Percentiles rank a stretch among this genome's conserved stretches.
These are phyloP conservation scores for Inga laurina DNA, from an alignment of 306 rosid species.

Conservation along the genomic window DNA sequence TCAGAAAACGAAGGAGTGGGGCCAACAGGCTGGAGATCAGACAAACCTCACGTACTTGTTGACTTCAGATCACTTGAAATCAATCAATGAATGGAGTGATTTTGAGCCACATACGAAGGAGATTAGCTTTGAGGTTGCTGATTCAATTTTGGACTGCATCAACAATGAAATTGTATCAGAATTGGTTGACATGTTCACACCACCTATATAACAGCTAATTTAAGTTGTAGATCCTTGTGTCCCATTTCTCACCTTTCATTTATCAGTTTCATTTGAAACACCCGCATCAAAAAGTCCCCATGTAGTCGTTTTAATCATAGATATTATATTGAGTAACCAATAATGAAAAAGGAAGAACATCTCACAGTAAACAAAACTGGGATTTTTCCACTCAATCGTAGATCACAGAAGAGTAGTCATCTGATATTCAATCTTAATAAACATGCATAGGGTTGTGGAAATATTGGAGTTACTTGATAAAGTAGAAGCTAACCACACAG, in stretches of 20 bases:
- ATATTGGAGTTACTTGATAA: neutral
- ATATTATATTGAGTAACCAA: neutral
- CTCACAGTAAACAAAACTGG: neutral
- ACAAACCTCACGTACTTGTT: slow-evolving; percentile 32
- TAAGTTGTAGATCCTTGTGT: neutral
- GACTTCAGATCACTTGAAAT: slow-evolving; percentile 44
- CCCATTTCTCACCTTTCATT: slow-evolving; percentile 1
- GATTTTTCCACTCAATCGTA: neutral
- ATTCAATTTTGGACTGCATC: slow-evolving; percentile 56
- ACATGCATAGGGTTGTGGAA: neutral
- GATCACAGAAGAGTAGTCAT: neutral
- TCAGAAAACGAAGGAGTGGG: slow-evolving; percentile 46
- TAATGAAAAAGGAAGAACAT: neutral
- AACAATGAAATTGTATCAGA: slow-evolving; percentile 48
- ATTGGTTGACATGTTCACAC: slow-evolving; percentile 23
- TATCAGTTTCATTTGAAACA: neutral
- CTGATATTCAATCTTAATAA: neutral
- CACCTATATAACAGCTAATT: neutral
- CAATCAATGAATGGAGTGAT: slow-evolving; percentile 55
- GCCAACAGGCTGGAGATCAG: slow-evolving; percentile 36
- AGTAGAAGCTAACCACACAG: neutral
- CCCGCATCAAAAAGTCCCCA: neutral
- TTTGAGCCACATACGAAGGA: slow-evolving; percentile 46
- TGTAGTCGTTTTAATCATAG: neutral
- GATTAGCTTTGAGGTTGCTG: slow-evolving; percentile 56